Evolutionary conservation across 179 eudicot species (phyloP).

Genomic region (Pouteria campechiana): DNA sequence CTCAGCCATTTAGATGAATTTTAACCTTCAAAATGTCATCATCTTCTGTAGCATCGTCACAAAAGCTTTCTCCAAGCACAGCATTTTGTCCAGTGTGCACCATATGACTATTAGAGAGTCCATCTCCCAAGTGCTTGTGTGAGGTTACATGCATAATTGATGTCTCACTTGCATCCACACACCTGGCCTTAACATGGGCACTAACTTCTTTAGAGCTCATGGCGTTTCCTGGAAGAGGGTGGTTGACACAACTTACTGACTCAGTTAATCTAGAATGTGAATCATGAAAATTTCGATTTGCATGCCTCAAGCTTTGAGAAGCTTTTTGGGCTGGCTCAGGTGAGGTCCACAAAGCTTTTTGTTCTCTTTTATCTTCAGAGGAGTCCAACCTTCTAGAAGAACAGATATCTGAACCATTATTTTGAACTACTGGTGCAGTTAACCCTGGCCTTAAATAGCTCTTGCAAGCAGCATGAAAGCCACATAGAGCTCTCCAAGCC

Average conservation of each 20-base stretch:
- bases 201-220: too few relatives aligned
- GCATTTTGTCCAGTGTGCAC: slow-evolving; percentile 14
- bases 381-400: too few relatives aligned
- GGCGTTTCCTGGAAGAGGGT: slow-evolving; percentile 17
- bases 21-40: slow-evolving; percentile 96
- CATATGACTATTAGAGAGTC: slow-evolving; percentile 20
- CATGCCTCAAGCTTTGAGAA: too few relatives aligned
- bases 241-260: slow-evolving; percentile 12
- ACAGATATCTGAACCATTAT: slow-evolving; percentile 16
- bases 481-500: slow-evolving; percentile 83
- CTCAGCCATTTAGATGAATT: slow-evolving; percentile 11
- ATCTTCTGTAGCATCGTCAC: slow-evolving; percentile 32
- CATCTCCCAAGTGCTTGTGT: slow-evolving; percentile 14
- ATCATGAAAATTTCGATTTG: slow-evolving; percentile 18
- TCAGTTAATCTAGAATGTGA: slow-evolving; percentile 14
- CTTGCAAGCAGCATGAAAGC: slow-evolving; percentile 42
- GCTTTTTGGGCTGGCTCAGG: too few relatives aligned
- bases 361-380: slow-evolving; percentile 17
- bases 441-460: slow-evolving; percentile 61
- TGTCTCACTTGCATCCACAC: slow-evolving; percentile 11
- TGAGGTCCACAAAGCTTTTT: slow-evolving; percentile 17
- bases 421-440: slow-evolving; percentile 34
- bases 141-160: slow-evolving; percentile 13
- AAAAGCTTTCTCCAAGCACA: slow-evolving; percentile 19
- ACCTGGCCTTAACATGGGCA: too few relatives aligned